Base-by-base conservation (phyloP, 2,329 filamentous ascomycete genomes). In the Colletotrichum sp. region DNA sequence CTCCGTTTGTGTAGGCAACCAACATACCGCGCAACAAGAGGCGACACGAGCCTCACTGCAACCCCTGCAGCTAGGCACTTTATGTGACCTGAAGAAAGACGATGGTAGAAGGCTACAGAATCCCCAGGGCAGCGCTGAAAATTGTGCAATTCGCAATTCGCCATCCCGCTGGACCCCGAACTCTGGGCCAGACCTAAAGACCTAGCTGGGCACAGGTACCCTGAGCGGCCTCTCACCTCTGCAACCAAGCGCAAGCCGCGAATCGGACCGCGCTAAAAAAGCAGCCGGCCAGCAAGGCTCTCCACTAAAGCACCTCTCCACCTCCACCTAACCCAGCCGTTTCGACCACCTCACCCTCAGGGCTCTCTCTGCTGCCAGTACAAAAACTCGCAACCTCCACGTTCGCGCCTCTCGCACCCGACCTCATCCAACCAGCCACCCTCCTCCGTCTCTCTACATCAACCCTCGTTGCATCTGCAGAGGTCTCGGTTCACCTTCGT, bases 331-430 rank as follows among this genome's bases (percentile, higher is more conserved):
- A 66, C 68, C 68, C 34, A 72, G 49, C 70, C 73, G 70, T 76
- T 76, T 65, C 72, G 73, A 76, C 73, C 73, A 76, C 73, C 73
- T 73, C 70, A 76, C 70, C 70, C 73, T 72, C 72, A 71, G 55
- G 63, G 52, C 71, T 44, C 72, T 71, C 72, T 26, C 30, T 62
- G 24, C 39, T 59, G 59, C 68, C 34, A 76, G n/a, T 76, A 49
- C 73, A 76, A 73, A 76, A 76, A 73, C 73, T 69, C 70, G 73
- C 73, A 71, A 65, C 69, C 64, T 76, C 57, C 70, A 49, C 73
- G 59, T 59, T 69, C 64, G 68, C 57, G 55, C 57, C n/a, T 32
- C 49, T 71, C 28, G 44, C 64, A 64, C n/a, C n/a, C 44, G 44
- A 49, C 44, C 10, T 52, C 44, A 52, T 65, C 63, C 49, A 39